Evolutionary conservation across 352 stramenopile species (phyloP).

Genomic region (Pythium rishiriense): DNA sequence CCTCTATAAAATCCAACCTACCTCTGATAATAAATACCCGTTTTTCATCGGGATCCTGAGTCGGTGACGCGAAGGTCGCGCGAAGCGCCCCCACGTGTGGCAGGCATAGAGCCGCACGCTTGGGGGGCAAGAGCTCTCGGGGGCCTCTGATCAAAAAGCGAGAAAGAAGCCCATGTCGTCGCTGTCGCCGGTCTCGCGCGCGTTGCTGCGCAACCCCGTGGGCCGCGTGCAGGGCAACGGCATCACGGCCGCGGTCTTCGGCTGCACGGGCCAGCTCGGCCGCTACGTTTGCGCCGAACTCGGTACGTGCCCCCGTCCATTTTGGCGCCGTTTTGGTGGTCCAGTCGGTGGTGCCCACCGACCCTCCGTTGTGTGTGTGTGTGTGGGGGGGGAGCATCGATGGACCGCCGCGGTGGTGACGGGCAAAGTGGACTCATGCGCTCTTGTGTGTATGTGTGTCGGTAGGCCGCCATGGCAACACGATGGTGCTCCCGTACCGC

Average conservation of each 20-base stretch:
- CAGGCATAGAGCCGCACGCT: slow-evolving; percentile 23
- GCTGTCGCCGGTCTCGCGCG: slow-evolving; percentile 76
- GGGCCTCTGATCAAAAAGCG: slow-evolving; percentile 2
- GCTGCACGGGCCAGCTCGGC: slow-evolving; percentile 93
- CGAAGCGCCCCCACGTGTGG: slow-evolving; percentile 23
- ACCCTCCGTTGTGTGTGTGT: too few relatives aligned
- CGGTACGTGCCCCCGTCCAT: slow-evolving; percentile 57
- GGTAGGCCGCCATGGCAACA: slow-evolving; percentile 73
- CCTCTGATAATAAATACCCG: not conserved
- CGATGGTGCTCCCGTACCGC: slow-evolving; percentile 88
- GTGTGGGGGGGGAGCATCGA: not conserved
- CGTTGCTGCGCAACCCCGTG: slow-evolving; percentile 72
- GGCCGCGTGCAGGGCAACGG: slow-evolving; percentile 75
- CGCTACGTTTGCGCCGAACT: slow-evolving; percentile 94
- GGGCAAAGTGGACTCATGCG: not conserved
- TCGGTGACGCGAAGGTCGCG: slow-evolving; percentile 39
- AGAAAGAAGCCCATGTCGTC: slow-evolving; percentile 61
- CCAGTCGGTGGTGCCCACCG: too few relatives aligned
- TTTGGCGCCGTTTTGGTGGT: slow-evolving; percentile 34
- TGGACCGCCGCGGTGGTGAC: not conserved
- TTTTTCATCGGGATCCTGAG: not conserved
- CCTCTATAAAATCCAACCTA: not conserved
- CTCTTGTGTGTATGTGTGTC: not conserved
- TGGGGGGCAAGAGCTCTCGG: slow-evolving; percentile 15
- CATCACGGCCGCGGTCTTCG: slow-evolving; percentile 95